Conservation (phyloP, 2,329 filamentous ascomycete genomes). For the Fonsecaea pedrosoi region DNA sequence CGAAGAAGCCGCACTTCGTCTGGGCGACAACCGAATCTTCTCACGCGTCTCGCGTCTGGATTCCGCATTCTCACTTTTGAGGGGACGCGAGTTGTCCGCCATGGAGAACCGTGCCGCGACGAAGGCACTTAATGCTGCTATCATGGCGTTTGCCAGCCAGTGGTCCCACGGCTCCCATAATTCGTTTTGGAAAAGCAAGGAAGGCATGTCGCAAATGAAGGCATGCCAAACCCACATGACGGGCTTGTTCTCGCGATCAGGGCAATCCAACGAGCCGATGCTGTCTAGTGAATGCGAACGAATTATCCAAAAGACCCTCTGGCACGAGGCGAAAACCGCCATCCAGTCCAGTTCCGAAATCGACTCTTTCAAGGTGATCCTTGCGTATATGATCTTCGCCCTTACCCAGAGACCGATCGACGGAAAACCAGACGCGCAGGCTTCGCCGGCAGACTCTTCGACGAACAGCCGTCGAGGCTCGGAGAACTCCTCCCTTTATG, state of each 20-base stretch:
- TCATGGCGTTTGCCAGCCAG: conserved; percentile 55
- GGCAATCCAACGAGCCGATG: conserved; percentile 7
- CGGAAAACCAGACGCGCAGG: conserved; percentile 1
- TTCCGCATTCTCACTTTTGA: conserved; percentile 46
- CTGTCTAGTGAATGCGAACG: conserved; percentile 41
- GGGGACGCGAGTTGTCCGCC: conserved; percentile 47
- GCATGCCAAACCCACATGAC: conserved; percentile 10
- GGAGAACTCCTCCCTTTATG: neutral
- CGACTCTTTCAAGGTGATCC: conserved; percentile 55
- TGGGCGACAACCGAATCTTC: conserved; percentile 56
- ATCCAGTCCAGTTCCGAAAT: conserved; percentile 49
- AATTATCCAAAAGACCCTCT: conserved; percentile 48
- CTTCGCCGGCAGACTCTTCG: conserved; percentile 4
- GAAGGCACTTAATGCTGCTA: conserved; percentile 51
- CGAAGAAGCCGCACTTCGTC: conserved; percentile 53
- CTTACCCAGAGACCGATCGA: conserved; percentile 52
- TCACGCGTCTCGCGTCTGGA: conserved; percentile 53
- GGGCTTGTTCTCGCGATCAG: conserved; percentile 6
- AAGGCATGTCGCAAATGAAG: conserved; percentile 25
- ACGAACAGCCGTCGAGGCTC: conserved; percentile 7
- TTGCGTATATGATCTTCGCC: conserved; percentile 56
- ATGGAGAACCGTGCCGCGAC: conserved; percentile 49
- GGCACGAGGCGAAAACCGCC: conserved; percentile 52
- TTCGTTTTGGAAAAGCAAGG: conserved; percentile 35
- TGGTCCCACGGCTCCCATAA: conserved; percentile 43